Conservation (phyloP, 306 rosid species). For the Argentina anserina region DNA sequence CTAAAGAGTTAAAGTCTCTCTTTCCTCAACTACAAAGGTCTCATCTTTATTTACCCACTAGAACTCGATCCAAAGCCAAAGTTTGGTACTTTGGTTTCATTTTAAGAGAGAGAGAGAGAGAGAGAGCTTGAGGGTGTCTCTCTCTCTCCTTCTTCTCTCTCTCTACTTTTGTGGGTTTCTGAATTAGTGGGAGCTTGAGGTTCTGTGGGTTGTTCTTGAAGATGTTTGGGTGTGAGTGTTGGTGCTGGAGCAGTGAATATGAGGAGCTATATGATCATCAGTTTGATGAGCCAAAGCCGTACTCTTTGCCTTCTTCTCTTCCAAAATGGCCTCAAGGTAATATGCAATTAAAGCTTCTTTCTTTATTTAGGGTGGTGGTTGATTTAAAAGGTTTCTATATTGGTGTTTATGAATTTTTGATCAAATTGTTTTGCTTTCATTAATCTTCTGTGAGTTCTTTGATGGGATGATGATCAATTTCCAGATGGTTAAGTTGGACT, state of each 20-base stretch:
- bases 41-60: neutral
- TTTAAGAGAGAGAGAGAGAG: neutral
- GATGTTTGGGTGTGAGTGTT: slow-evolving; percentile 64
- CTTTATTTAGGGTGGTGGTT: neutral
- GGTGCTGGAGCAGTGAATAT: slow-evolving; percentile 50
- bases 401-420: neutral
- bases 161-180: neutral
- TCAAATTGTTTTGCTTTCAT: neutral
- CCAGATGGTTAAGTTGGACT: neutral
- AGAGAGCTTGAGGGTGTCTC: slow-evolving; percentile 2
- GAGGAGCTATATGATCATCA: slow-evolving; percentile 13
- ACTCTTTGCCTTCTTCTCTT: slow-evolving; percentile 71
- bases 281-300: slow-evolving; percentile 49
- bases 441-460: neutral
- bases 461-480: neutral
- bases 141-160: neutral
- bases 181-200: neutral
- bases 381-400: neutral
- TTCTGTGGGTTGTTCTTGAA: neutral
- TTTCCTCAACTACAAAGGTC: neutral
- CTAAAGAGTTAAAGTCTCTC: neutral
- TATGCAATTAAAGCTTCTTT: slow-evolving; percentile 6
- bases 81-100: no score
- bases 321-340: slow-evolving; percentile 92
- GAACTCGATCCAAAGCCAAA: neutral